phyloP scores from a whole-genome alignment of 176 grass and related monocot genomes.

The Typha latifolia region DNA sequence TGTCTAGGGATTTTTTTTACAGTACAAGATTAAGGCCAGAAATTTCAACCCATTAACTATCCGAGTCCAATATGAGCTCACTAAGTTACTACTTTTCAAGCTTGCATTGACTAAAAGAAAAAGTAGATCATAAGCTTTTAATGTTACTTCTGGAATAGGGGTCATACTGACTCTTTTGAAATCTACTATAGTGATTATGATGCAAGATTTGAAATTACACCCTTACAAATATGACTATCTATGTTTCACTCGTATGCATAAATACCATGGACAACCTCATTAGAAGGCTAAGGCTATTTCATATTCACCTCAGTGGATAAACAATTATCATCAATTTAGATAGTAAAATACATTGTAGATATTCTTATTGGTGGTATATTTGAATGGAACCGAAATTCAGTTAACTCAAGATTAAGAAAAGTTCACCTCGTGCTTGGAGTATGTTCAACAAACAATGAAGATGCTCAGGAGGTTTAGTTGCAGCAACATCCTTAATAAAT shows the following conservation, averaged over 20 bases:
- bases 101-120: no score
- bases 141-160: no score
- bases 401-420: background rate
- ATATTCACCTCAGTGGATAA: background rate
- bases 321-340: background rate
- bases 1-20: no score
- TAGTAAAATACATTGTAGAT: background rate
- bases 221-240: no score
- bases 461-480: conserved; percentile 58
- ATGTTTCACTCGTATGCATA: no score
- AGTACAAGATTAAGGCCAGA: conserved; percentile 4
- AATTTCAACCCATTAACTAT: background rate
- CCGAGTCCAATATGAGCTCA: background rate
- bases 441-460: conserved; percentile 64
- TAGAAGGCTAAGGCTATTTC: background rate
- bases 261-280: no score
- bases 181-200: no score
- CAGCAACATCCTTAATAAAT: conserved; percentile 71
- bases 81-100: no score
- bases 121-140: no score
- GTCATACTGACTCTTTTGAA: no score
- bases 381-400: background rate
- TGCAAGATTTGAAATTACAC: no score
- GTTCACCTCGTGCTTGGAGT: conserved; percentile 65
- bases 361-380: background rate